phyloP scores from a whole-genome alignment of 2,329 filamentous ascomycete genomes.

The Cordyceps tenuipes region DNA sequence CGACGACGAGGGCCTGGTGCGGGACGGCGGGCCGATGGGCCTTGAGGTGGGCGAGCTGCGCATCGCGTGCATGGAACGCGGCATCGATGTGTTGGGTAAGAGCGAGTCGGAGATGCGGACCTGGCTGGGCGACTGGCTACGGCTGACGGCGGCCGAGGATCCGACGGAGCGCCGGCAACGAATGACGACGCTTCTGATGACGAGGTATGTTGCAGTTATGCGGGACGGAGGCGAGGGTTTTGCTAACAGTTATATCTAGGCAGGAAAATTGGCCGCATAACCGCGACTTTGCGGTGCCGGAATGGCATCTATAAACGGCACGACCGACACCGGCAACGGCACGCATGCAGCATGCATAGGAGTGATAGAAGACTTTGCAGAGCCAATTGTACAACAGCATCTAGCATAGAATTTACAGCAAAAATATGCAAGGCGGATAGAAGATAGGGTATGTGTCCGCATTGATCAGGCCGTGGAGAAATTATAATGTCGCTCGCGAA shows the following conservation, averaged over 20 bases:
- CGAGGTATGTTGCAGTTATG: slow-evolving; percentile 26
- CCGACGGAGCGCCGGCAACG: slow-evolving; percentile 28
- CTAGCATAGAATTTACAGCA: neutral
- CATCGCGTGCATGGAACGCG: slow-evolving; percentile 64
- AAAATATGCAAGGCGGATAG: neutral
- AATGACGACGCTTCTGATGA: slow-evolving; percentile 33
- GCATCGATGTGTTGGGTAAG: slow-evolving; percentile 47
- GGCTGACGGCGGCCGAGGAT: slow-evolving; percentile 32
- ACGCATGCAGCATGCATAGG: neutral
- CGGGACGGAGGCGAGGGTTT: too few species aligned
- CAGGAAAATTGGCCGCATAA: slow-evolving; percentile 33
- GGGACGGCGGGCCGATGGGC: slow-evolving; percentile 47
- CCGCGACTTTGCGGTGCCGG: slow-evolving; percentile 33
- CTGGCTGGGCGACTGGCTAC: slow-evolving; percentile 39
- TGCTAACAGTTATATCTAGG: slow-evolving; percentile 17
- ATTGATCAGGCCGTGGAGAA: neutral
- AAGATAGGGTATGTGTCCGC: neutral
- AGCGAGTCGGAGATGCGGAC: slow-evolving; percentile 48
- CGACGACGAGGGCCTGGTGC: slow-evolving; percentile 62
- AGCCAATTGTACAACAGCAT: neutral
- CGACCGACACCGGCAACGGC: neutral
- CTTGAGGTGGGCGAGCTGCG: slow-evolving; percentile 57
- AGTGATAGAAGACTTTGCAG: neutral
- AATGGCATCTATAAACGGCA: slow-evolving; percentile 29
- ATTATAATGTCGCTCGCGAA: neutral